phyloP scores from a whole-genome alignment of 768 basidiomycete species.

The Hebeloma cylindrosporum region DNA sequence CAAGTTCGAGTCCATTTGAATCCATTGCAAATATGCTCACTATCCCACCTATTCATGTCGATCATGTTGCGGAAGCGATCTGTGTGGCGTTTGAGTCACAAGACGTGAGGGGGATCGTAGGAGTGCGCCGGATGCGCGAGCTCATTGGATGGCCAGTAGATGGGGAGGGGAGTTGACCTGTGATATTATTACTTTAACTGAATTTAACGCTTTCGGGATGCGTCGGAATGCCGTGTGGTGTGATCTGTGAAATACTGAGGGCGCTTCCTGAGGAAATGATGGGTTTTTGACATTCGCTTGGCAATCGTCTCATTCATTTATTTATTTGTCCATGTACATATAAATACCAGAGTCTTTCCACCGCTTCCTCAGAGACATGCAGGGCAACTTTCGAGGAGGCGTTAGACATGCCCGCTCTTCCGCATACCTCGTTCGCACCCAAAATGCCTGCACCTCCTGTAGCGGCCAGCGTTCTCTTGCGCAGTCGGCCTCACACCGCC shows the following conservation, averaged over 20 bases:
- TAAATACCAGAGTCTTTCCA: no score
- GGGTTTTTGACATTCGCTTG: no score
- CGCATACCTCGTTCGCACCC: slow-evolving; percentile 15
- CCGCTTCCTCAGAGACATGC: slow-evolving; percentile 16
- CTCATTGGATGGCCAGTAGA: slow-evolving; percentile 63
- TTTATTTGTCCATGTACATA: no score
- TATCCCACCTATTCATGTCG: slow-evolving; percentile 93
- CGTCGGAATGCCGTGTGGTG: slow-evolving; percentile 7
- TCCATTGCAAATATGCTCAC: slow-evolving; percentile 77
- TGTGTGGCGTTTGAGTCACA: slow-evolving; percentile 57
- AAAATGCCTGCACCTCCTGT: slow-evolving; percentile 15
- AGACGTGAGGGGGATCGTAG: slow-evolving; percentile 63
- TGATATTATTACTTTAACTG: not conserved
- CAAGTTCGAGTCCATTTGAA: slow-evolving; percentile 38
- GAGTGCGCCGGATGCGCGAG: slow-evolving; percentile 70
- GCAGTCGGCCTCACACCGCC: slow-evolving; percentile 32
- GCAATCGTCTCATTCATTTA: no score
- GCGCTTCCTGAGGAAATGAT: no score
- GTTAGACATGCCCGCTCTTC: slow-evolving; percentile 14
- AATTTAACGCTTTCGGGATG: slow-evolving; percentile 4
- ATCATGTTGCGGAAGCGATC: slow-evolving; percentile 88
- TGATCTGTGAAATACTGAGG: no score
- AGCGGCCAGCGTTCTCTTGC: slow-evolving; percentile 26
- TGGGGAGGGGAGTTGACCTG: slow-evolving; percentile 12
- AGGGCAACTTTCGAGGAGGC: slow-evolving; percentile 19